A percentile compares a stretch with the other conserved stretches of the same genome.
Conservation (phyloP, 768 basidiomycete species). For the Boletus rex-veris region DNA sequence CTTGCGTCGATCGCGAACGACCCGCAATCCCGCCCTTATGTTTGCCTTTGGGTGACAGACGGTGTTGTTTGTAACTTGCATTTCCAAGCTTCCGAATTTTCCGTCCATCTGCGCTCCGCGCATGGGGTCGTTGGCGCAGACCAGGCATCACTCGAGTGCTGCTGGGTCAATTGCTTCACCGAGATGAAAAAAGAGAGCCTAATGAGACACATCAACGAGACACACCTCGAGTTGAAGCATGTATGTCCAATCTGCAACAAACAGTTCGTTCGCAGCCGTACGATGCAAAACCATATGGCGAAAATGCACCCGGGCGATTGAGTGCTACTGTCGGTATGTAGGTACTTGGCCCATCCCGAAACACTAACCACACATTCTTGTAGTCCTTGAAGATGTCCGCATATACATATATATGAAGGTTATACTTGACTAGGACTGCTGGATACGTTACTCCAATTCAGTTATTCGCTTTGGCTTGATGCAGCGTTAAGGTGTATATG, state of each 20-base stretch:
- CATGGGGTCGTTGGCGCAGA: constrained; percentile 24
- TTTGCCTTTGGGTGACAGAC: constrained; percentile 15
- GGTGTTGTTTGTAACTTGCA: neutral
- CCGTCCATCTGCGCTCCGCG: constrained; percentile 20
- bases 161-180: constrained; percentile 16
- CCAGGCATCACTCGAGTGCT: constrained; percentile 1
- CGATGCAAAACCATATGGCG: constrained; percentile 11
- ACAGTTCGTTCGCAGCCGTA: constrained; percentile 24
- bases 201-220: constrained; percentile 26
- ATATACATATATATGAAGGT: neutral
- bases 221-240: constrained; percentile 18
- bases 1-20: neutral
- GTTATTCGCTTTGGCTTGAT: no score
- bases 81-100: constrained; percentile 7
- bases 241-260: constrained; percentile 17
- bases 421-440: no score
- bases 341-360: neutral
- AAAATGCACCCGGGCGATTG: constrained; percentile 7
- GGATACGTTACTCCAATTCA: neutral
- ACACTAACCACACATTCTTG: neutral
- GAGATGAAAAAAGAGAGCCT: constrained; percentile 28
- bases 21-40: constrained; percentile 7
- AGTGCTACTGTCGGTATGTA: neutral
- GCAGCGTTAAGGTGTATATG: neutral
- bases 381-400: neutral